Base-by-base conservation (phyloP, 2,329 filamentous ascomycete species). In the Scytalidium lignicola region DNA sequence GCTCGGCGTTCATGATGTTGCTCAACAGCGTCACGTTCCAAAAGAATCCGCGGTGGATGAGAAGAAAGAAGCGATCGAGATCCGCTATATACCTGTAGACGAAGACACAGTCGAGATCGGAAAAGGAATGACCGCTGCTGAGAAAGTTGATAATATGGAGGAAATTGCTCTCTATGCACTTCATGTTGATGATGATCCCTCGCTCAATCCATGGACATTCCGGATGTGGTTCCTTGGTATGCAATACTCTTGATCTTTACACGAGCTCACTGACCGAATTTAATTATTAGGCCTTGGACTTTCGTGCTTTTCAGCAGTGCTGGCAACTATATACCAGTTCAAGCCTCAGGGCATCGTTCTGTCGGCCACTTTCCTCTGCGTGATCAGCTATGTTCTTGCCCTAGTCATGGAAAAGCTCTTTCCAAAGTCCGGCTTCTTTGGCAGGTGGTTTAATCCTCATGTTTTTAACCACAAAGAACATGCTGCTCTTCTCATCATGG, bases 381-480 rank as follows among this genome's bases (percentile, higher is more conserved):
- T 74, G 28, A 62, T 74, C 19, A 66, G 63, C 21, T 74, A 73
- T 48, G 57, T 71, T 5, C 55, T 73, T 7, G 70, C 67, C 13
- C 65, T 70, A 44, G 56, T 58, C n/a, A 62, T 70, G 64, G 63
- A 63, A 12, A 52, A 61, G 6, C 65, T 70, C 18, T 70, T 72
- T 1, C 61, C 61, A 9, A 60, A 58, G 42, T 66, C 64, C 26
- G 56, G 56, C 15, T 39, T 48, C 41, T 50, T 73, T 6, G 67
- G 59, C 17, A 80, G 75, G 70, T 74, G 71, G 39, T 66, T 83
- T 20, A 85, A 85, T 47, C 80, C 82, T 0, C 80, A 82, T 0
- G 80, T 81, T 0, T 85, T 85, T 65, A 85, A 83, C 58, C 73
- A 83, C 61, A 86, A 85, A 64, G 82, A 85, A 59, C 82, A 85